Conservation (phyloP, 768 basidiomycete species). For the Tylopilus cervinicoccineus region DNA sequence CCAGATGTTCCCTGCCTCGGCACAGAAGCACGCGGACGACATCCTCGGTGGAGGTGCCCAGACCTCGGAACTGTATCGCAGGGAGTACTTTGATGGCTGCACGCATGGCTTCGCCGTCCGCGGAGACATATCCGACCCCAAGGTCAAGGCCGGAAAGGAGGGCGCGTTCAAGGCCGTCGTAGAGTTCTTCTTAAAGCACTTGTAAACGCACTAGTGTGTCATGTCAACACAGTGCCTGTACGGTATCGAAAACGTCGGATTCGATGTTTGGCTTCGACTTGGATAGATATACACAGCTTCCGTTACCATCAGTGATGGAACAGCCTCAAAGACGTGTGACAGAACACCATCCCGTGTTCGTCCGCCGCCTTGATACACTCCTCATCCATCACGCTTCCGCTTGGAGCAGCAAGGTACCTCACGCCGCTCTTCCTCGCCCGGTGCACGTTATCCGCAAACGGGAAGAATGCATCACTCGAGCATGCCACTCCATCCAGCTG, state of each 20-base stretch:
- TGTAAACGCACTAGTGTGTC: slow-evolving; percentile 11
- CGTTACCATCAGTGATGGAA: slow-evolving; percentile 70
- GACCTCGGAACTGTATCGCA: slow-evolving; percentile 38
- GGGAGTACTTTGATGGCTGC: slow-evolving; percentile 34
- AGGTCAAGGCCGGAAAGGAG: slow-evolving; percentile 59
- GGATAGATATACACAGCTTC: slow-evolving; percentile 2
- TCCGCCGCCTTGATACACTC: slow-evolving; percentile 97
- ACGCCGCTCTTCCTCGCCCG: slow-evolving; percentile 90
- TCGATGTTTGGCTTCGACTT: neutral
- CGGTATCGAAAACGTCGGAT: neutral
- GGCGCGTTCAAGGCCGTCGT: slow-evolving; percentile 48
- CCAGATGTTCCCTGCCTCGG: slow-evolving; percentile 44
- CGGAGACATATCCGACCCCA: slow-evolving; percentile 44
- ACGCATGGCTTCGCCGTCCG: slow-evolving; percentile 56
- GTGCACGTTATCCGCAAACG: slow-evolving; percentile 98
- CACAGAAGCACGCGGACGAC: slow-evolving; percentile 43
- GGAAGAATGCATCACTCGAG: slow-evolving; percentile 99
- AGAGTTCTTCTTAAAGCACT: slow-evolving; percentile 45
- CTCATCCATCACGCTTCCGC: slow-evolving; percentile 95
- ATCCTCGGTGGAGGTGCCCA: slow-evolving; percentile 46
- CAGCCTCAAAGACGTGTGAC: slow-evolving; percentile 80
- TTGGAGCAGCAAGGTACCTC: slow-evolving; percentile 84
- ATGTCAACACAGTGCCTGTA: neutral
- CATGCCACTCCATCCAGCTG: slow-evolving; percentile 85
- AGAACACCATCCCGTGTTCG: slow-evolving; percentile 89